Evolutionary conservation across 805 yeast genomes (phyloP).

Genomic region (Kodamaea leandrae): DNA sequence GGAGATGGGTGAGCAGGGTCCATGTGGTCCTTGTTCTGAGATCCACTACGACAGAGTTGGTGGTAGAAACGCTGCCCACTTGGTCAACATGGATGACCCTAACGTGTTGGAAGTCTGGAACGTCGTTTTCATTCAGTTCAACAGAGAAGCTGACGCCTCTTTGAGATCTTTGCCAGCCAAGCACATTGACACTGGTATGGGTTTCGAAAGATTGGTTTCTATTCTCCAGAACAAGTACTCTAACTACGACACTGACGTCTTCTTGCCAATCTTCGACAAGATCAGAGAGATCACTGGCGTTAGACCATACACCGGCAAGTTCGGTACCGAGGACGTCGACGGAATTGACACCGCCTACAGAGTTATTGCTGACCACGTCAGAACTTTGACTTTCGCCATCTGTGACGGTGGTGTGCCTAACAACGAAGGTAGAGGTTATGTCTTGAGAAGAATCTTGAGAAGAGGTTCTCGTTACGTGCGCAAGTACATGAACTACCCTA

Average conservation of each 20-base stretch:
- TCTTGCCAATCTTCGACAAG: conserved; percentile 78
- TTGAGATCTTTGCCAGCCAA: conserved; percentile 85
- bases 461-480: conserved; percentile 97
- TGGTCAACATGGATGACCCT: conserved; percentile 97
- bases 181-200: conserved; percentile 98
- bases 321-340: conserved; percentile 88
- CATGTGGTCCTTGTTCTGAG: conserved; percentile 99
- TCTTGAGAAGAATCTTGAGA: conserved; percentile 91
- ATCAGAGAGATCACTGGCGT: conserved; percentile 93
- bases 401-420: conserved; percentile 99
- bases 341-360: conserved; percentile 98
- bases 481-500: conserved; percentile 93
- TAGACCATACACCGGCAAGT: conserved; percentile 86
- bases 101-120: conserved; percentile 98
- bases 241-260: conserved; percentile 96
- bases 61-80: conserved; percentile 87
- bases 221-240: conserved; percentile 87
- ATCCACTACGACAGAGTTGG: conserved; percentile 97
- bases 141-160: conserved; percentile 85
- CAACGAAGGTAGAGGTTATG: conserved; percentile 99
- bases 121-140: conserved; percentile 93
- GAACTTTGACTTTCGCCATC: conserved; percentile 93
- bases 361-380: conserved; percentile 96
- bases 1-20: conserved; percentile 99
- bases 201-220: conserved; percentile 95